A percentile compares a stretch with the other conserved stretches of the same genome.
Conservation (phyloP, 306 rosid genomes). For the Cicer cuneatum region DNA sequence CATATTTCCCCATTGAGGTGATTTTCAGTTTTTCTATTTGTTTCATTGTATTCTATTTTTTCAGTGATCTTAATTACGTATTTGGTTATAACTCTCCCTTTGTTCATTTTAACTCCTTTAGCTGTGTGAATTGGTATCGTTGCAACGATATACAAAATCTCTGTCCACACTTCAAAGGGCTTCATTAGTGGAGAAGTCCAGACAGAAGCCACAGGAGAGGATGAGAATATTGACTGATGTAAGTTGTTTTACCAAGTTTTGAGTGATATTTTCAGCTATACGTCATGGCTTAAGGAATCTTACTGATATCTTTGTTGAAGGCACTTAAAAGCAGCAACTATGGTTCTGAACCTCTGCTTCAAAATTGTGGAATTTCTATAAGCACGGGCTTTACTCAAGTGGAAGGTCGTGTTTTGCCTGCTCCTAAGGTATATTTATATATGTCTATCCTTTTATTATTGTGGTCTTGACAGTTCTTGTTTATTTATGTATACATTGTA, state of each 20-base stretch:
- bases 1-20: constrained; percentile 89
- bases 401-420: constrained; percentile 90
- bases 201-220: constrained; percentile 96
- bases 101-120: constrained; percentile 35
- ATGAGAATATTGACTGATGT: constrained; percentile 82
- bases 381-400: constrained; percentile 75
- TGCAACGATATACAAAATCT: constrained; percentile 90
- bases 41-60: neutral
- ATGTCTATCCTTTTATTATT: neutral
- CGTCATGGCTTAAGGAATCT: constrained; percentile 16
- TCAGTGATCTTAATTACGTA: neutral
- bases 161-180: constrained; percentile 82
- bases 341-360: constrained; percentile 84
- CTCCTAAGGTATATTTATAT: constrained; percentile 71
- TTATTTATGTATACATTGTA: neutral
- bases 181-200: constrained; percentile 86
- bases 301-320: constrained; percentile 50
- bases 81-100: neutral
- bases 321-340: constrained; percentile 78
- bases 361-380: constrained; percentile 72
- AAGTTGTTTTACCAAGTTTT: constrained; percentile 43
- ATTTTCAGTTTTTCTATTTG: constrained; percentile 16
- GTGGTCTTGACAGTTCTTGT: neutral
- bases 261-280: neutral
- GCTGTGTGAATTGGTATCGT: constrained; percentile 81